Evolutionary conservation across 2,329 filamentous ascomycete genomes (phyloP), one percentile per base, ranked within the genome.

Genomic region (Colletotrichum liriopes): DNA sequence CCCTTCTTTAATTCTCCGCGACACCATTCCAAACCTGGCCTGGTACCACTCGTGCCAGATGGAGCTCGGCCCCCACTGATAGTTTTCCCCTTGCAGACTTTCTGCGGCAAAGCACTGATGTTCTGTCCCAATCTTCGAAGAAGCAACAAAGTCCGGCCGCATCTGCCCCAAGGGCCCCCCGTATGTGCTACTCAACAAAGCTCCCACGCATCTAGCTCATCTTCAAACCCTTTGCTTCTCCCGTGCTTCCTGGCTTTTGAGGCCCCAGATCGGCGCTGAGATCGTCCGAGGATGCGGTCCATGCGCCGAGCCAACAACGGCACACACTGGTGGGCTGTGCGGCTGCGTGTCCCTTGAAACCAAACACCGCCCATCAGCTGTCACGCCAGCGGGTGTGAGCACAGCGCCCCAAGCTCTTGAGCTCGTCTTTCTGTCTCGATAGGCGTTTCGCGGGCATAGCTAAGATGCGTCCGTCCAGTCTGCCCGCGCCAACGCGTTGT

Each of bases 281-380:
- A 72, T 72, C 69, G 65, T 72, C 69, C 65, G 69, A 72, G 65
- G 26, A 72, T 69, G 69, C 52, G 65, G 54, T 69, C 69, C 59
- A 69, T 72, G 69, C 65, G 69, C 69, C 52, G 69, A 60, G 45
- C 59, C 47, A 64, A 54, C 55, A 49, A 69, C 59, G 32, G 49
- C 52, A 68, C 37, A 63, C 51, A 26, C 32, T 58, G 41, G 39
- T 18, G 58, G 65, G 37, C 69, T 64, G 69, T 72, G 69, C 59
- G 69, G 45, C 49, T 72, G 69, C 69, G 29, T 60, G 37, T 72
- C 47, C 52, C 65, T 69, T 69, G 69, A 72, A 72, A 69, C 69
- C 65, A 49, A 72, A 72, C 69, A 58, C 59, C 69, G 52, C 56
- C 59, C 58, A 64, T 69, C 65, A 72, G 37, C 65, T 64, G 65